These are phyloP conservation scores for Euphorbia schlechtendalii DNA, from an alignment of 441 rosid species.

Conservation along the genomic window DNA sequence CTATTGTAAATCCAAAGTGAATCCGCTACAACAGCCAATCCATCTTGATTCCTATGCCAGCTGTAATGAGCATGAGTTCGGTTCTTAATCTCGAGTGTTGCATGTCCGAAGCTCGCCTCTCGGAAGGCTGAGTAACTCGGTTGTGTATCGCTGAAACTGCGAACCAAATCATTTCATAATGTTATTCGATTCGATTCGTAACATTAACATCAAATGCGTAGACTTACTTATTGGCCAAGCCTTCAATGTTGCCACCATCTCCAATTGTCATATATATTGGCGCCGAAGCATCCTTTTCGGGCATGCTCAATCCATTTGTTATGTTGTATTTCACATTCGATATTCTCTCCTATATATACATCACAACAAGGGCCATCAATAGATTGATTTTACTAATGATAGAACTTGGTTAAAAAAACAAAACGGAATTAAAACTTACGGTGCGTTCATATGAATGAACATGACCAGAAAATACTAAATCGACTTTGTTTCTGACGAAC, in stretches of 20 bases:
- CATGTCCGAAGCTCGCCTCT: constrained; percentile 52
- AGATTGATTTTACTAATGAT: no score
- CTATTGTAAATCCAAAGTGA: constrained; percentile 36
- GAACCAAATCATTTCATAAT: neutral
- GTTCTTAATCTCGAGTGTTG: constrained; percentile 42
- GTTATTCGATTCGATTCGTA: neutral
- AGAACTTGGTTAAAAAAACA: neutral
- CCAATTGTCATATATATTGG: constrained; percentile 45
- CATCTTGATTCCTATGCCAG: constrained; percentile 43
- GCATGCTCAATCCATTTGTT: constrained; percentile 26
- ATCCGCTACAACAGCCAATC: constrained; percentile 30
- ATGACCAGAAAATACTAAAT: constrained; percentile 61
- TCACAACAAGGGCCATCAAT: neutral
- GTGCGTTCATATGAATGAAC: constrained; percentile 74
- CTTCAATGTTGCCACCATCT: constrained; percentile 53
- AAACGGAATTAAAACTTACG: constrained; percentile 33
- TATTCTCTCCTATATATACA: constrained; percentile 23
- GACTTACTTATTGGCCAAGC: constrained; percentile 25
- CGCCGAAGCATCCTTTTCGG: constrained; percentile 36
- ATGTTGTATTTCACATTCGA: constrained; percentile 41
- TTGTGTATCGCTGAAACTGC: constrained; percentile 30
- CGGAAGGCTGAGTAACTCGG: constrained; percentile 40
- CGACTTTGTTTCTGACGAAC: constrained; percentile 65
- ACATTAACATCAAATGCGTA: no score
- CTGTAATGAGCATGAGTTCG: constrained; percentile 35